Percentiles rank a stretch among this genome's conserved stretches.
These are phyloP conservation scores for Termitomyces sp. DNA, from an alignment of 768 basidiomycete species.

Conservation along the genomic window DNA sequence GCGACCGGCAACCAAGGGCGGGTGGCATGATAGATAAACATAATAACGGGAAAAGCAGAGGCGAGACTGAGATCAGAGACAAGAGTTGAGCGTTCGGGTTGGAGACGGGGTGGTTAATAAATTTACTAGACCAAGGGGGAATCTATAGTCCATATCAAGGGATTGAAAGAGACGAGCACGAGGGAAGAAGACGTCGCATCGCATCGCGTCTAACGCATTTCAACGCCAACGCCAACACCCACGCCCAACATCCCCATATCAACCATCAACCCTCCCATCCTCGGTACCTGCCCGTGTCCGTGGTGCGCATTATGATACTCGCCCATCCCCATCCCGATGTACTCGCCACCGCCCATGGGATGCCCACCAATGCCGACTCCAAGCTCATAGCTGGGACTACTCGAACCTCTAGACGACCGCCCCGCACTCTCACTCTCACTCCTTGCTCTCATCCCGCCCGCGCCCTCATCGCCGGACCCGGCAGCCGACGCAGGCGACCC, in stretches of 20 bases:
- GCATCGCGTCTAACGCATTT: not conserved
- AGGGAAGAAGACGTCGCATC: not conserved
- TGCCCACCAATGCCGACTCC: constrained; percentile 4
- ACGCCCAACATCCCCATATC: constrained; percentile 12
- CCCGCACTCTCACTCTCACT: not conserved
- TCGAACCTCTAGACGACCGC: constrained; percentile 6
- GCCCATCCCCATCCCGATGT: not conserved
- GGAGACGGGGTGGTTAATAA: not conserved
- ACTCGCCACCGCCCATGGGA: no score
- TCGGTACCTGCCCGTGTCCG: not conserved
- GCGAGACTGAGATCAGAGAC: not conserved
- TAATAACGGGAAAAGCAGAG: not conserved
- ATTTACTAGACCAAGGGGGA: not conserved
- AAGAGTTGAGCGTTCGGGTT: not conserved
- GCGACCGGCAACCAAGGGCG: not conserved
- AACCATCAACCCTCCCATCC: constrained; percentile 12
- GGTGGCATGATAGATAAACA: not conserved
- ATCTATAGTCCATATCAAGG: not conserved
- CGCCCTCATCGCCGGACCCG: constrained; percentile 1
- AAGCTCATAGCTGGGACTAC: constrained; percentile 16
- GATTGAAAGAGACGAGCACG: not conserved
- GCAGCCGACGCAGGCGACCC: constrained; percentile 8
- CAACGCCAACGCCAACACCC: constrained; percentile 8
- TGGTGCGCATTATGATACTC: not conserved
- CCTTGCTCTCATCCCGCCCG: constrained; percentile 1